phyloP scores from a whole-genome alignment of 352 stramenopile genomes.

The Pythium sukuiense region DNA sequence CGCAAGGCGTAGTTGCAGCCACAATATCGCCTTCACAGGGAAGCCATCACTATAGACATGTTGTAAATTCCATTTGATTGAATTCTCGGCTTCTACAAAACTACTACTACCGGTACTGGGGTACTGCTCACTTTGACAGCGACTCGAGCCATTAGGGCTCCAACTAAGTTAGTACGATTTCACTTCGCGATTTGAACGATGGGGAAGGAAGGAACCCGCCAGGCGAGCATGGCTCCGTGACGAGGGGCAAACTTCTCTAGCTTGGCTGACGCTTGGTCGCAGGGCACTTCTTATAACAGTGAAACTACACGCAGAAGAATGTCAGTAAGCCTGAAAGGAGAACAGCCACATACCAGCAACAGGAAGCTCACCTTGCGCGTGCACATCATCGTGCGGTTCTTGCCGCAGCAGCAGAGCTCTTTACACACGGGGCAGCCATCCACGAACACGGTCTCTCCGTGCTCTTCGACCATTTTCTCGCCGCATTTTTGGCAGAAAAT shows the following conservation, averaged over 20 bases:
- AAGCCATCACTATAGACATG: slow-evolving; percentile 3
- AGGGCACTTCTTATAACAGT: slow-evolving; percentile 92
- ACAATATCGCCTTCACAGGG: no score
- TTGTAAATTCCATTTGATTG: slow-evolving; percentile 7
- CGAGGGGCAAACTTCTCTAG: not conserved
- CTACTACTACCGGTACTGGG: slow-evolving; percentile 11
- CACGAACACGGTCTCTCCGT: slow-evolving; percentile 72
- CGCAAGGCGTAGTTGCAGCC: slow-evolving; percentile 9
- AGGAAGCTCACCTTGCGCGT: slow-evolving; percentile 50
- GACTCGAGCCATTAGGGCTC: not conserved
- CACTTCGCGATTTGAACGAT: not conserved
- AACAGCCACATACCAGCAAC: not conserved
- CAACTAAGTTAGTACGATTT: slow-evolving; percentile 6
- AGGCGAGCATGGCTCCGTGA: not conserved
- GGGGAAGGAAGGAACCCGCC: not conserved
- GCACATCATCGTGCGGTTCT: slow-evolving; percentile 74
- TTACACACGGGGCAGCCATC: slow-evolving; percentile 87
- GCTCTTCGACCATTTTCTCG: slow-evolving; percentile 89
- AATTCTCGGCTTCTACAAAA: not conserved
- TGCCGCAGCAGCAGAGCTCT: slow-evolving; percentile 85
- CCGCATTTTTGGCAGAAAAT: slow-evolving; percentile 89
- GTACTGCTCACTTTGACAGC: not conserved
- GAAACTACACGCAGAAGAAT: slow-evolving; percentile 44
- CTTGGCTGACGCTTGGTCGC: slow-evolving; percentile 60
- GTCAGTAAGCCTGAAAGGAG: not conserved